Conservation (phyloP, 2,329 filamentous ascomycete species). For the Penicillium sp. region DNA sequence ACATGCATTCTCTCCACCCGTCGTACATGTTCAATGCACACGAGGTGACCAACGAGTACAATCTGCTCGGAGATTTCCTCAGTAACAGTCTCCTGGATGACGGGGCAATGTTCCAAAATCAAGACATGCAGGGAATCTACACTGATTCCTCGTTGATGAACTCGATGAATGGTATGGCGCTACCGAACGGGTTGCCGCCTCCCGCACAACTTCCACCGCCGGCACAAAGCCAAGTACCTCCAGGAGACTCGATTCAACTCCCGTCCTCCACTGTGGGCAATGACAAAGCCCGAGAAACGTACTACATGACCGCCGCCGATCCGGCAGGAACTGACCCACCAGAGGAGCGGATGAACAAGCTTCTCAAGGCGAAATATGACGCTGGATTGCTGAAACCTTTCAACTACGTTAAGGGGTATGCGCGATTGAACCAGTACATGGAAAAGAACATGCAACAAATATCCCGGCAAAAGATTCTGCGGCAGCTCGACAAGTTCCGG, state of each 20-base stretch:
- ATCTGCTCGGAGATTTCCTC: slow-evolving; percentile 92
- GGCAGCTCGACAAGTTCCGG: slow-evolving; percentile 86
- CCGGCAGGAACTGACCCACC: slow-evolving; percentile 82
- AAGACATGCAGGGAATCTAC: slow-evolving; percentile 63
- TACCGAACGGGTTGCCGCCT: slow-evolving; percentile 32
- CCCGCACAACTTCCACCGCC: slow-evolving; percentile 36
- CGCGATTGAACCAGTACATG: slow-evolving; percentile 84
- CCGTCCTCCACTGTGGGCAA: slow-evolving; percentile 60
- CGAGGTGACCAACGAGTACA: slow-evolving; percentile 95
- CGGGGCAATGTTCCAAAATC: slow-evolving; percentile 63
- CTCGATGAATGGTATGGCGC: slow-evolving; percentile 38
- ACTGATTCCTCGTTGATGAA: slow-evolving; percentile 56
- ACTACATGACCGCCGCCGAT: slow-evolving; percentile 95
- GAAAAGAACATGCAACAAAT: slow-evolving; percentile 78
- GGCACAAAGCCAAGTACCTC: slow-evolving; percentile 30
- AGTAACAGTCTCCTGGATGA: slow-evolving; percentile 90
- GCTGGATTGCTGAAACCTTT: slow-evolving; percentile 93
- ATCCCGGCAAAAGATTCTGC: slow-evolving; percentile 85
- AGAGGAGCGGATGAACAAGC: slow-evolving; percentile 91
- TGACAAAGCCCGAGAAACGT: slow-evolving; percentile 72
- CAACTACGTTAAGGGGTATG: slow-evolving; percentile 97
- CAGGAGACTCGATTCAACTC: slow-evolving; percentile 57
- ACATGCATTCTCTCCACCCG: slow-evolving; percentile 90
- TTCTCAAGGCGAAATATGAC: slow-evolving; percentile 93
- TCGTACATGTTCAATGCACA: slow-evolving; percentile 94